Percentiles rank a stretch among this genome's conserved stretches.
phyloP scores from a whole-genome alignment of 129 eudicot species.

The Artemisia argyi region DNA sequence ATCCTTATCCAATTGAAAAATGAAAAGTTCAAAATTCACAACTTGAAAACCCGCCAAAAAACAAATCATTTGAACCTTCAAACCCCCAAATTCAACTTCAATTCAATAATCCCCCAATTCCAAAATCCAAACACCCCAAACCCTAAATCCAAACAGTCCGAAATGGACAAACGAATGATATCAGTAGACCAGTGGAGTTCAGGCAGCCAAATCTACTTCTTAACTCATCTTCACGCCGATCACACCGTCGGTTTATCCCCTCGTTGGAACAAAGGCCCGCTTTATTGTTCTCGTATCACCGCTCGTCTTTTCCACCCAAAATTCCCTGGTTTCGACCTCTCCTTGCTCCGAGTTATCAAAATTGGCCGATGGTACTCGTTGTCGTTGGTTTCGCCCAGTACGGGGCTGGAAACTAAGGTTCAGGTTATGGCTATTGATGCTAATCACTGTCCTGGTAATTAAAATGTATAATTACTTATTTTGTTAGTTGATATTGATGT shows the following conservation, averaged over 20 bases:
- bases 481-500: too few relatives aligned
- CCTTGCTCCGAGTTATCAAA: constrained; percentile 57
- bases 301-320: constrained; percentile 78
- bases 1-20: too few relatives aligned
- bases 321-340: constrained; percentile 66
- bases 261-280: constrained; percentile 61
- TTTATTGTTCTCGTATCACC: constrained; percentile 74
- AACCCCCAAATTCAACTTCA: too few relatives aligned
- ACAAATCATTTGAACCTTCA: background rate
- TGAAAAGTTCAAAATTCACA: background rate
- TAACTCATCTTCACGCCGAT: constrained; percentile 92
- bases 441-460: constrained; percentile 81
- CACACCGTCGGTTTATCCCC: constrained; percentile 80
- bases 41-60: constrained; percentile 24
- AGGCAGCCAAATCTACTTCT: constrained; percentile 81
- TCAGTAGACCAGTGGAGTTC: constrained; percentile 76
- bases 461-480: too few relatives aligned
- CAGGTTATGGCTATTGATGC: constrained; percentile 74
- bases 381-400: constrained; percentile 44
- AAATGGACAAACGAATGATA: constrained; percentile 80
- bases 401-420: constrained; percentile 37
- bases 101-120: too few relatives aligned
- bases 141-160: constrained; percentile 9
- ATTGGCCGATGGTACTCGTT: constrained; percentile 58
- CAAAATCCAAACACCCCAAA: background rate